These are phyloP conservation scores for Protomyces gravidus DNA, from an alignment of 1,139 yeast genomes.

Conservation along the genomic window DNA sequence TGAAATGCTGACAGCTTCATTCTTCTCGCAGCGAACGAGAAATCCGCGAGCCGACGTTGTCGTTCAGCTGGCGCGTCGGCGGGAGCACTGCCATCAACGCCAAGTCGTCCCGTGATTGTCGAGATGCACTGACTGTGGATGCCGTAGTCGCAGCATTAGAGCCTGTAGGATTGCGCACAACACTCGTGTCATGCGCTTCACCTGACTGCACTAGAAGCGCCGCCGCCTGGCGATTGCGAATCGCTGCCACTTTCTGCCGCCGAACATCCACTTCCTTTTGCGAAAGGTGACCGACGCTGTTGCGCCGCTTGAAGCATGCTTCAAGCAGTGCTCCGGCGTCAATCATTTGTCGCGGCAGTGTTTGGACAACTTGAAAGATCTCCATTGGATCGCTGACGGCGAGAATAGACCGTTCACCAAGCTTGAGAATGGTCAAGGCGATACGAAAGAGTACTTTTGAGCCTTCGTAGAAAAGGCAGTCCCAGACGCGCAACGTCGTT, in stretches of 20 bases:
- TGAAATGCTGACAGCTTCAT: no score
- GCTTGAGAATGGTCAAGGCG: constrained; percentile 74
- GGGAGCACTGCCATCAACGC: neutral
- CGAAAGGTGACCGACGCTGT: constrained; percentile 69
- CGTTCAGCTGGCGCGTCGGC: neutral
- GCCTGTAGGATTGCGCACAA: no score
- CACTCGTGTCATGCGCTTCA: no score
- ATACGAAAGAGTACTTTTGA: constrained; percentile 80
- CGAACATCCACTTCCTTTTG: constrained; percentile 72
- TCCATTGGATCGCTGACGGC: constrained; percentile 69
- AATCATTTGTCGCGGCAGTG: constrained; percentile 65
- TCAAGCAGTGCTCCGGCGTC: constrained; percentile 71
- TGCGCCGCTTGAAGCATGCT: constrained; percentile 66
- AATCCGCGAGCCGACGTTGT: no score
- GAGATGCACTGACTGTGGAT: no score
- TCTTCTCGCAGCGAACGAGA: no score
- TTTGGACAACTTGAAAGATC: constrained; percentile 78
- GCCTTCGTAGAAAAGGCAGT: constrained; percentile 86
- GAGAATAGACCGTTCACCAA: constrained; percentile 62
- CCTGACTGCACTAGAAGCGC: neutral
- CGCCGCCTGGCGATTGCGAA: neutral
- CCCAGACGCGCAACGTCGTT: constrained; percentile 86
- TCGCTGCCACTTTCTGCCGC: constrained; percentile 38
- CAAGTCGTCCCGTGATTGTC: neutral
- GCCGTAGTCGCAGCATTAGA: no score